These are phyloP conservation scores for Dimocarpus longan DNA, from an alignment of 345 rosid species.

Conservation along the genomic window DNA sequence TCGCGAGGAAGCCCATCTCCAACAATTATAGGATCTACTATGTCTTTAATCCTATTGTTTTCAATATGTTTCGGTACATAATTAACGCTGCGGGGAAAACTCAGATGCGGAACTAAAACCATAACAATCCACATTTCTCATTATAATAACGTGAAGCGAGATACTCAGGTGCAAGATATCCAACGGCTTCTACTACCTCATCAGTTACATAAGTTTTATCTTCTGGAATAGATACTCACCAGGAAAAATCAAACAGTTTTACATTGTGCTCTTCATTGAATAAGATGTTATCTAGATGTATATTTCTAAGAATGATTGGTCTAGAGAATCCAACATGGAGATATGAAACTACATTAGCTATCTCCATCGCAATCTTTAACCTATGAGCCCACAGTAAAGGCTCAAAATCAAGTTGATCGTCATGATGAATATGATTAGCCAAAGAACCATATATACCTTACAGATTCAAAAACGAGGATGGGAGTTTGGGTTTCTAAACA, in stretches of 20 bases:
- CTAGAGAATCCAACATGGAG: slow-evolving; percentile 28
- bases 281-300: not conserved
- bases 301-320: slow-evolving; percentile 22
- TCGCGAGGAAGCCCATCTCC: not conserved
- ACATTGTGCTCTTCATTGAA: slow-evolving; percentile 6
- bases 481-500: not conserved
- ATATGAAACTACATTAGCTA: slow-evolving; percentile 21
- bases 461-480: slow-evolving; percentile 1
- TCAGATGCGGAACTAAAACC: no score
- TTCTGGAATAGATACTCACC: slow-evolving; percentile 21
- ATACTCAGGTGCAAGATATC: slow-evolving; percentile 17
- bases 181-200: not conserved
- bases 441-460: not conserved
- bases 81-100: no score
- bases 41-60: not conserved
- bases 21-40: slow-evolving; percentile 2
- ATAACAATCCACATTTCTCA: slow-evolving; percentile 34
- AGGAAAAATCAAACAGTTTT: slow-evolving; percentile 22
- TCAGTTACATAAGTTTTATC: slow-evolving; percentile 14
- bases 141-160: not conserved
- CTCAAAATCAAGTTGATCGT: not conserved
- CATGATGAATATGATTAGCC: not conserved
- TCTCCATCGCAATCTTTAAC: slow-evolving; percentile 29
- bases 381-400: slow-evolving; percentile 23
- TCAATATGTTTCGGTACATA: not conserved